Base-by-base conservation (phyloP, 768 basidiomycete species). In the Auricularia cornea region DNA sequence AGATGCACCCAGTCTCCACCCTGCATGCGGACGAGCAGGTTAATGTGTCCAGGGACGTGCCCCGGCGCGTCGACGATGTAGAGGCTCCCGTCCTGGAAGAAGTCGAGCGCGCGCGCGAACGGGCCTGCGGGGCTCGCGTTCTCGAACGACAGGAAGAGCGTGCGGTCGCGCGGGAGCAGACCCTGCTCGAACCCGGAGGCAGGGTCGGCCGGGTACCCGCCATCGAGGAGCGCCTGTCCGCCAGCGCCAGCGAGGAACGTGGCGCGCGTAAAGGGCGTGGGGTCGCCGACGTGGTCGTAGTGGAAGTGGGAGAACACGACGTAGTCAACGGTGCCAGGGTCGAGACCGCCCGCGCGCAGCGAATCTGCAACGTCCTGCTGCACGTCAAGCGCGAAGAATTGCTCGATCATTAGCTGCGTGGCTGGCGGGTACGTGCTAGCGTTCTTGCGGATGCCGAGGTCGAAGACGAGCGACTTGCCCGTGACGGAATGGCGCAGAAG, bases 11-110 rank as follows among this genome's bases (percentile, higher is more conserved):
- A 86, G 33, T 12, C 12, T n/a, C 79, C 54, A 4, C 44, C 18
- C n/a, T 48, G 6, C 3, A 82, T 85, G 59, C 85, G 82, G 4
- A 75, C 82, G 12, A 85, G 77, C 33, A 81, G 64, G 65, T 81
- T 84, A 62, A 85, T 66, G 62, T 87, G 84, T 0, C 86, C 85
- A 1, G 73, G 70, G 31, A 84, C 68, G 68, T 86, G 85, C 0
- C 85, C 84, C 1, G 84, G 78, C 1, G 84, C 78, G 66, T 86
- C 81, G 63, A 86, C 68, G 65, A 87, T 76, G 67, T 83, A 86
- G 40, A 84, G 69, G 66, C 81, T 83, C 6, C 84, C 85, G 65
- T 88, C 84, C 23, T 77, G 78, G 66, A 80, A 84, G 67, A 78
- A 80, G 72, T 87, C 83, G 23, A 80, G 67, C 3, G 81, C 80